Conservation (phyloP, 768 basidiomycete species). For the Exsudoporus frostii region DNA sequence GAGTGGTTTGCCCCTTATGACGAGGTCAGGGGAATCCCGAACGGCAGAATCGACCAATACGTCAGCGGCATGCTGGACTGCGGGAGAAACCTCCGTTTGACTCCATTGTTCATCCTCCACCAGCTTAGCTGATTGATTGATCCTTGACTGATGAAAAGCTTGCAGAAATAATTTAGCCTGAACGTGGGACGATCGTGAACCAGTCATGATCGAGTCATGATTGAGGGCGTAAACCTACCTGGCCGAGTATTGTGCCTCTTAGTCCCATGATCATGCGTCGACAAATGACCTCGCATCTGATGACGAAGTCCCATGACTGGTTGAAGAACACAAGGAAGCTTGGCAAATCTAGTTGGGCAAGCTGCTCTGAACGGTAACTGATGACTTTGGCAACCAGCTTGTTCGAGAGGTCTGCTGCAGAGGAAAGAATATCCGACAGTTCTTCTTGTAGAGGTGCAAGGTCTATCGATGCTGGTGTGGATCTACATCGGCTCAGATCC, state of each 20-base stretch:
- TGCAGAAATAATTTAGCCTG: constrained; percentile 87
- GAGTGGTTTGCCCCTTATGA: constrained; percentile 29
- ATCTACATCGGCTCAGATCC: constrained; percentile 28
- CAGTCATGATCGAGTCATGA: not conserved
- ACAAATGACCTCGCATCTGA: constrained; percentile 81
- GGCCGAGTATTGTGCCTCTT: constrained; percentile 79
- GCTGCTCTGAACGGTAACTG: constrained; percentile 71
- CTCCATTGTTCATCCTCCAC: constrained; percentile 97
- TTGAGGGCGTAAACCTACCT: constrained; percentile 45
- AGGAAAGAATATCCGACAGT: constrained; percentile 70
- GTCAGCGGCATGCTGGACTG: constrained; percentile 69
- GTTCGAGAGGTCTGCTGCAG: constrained; percentile 84
- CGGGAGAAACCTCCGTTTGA: constrained; percentile 61
- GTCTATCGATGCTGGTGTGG: constrained; percentile 38
- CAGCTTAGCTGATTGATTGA: constrained; percentile 78
- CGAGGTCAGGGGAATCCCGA: constrained; percentile 70
- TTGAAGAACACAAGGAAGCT: constrained; percentile 83
- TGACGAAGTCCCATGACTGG: constrained; percentile 85
- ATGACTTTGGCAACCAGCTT: constrained; percentile 79
- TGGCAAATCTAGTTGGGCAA: constrained; percentile 64
- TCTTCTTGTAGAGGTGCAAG: constrained; percentile 57
- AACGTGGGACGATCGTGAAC: constrained; percentile 2
- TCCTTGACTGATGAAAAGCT: constrained; percentile 76
- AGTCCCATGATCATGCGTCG: constrained; percentile 91
- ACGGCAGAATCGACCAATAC: constrained; percentile 80